Percentiles rank a stretch among this genome's conserved stretches.
These are phyloP conservation scores for Solanum lycopersicoides DNA, from an alignment of 257 asterid genomes.

Conservation along the genomic window DNA sequence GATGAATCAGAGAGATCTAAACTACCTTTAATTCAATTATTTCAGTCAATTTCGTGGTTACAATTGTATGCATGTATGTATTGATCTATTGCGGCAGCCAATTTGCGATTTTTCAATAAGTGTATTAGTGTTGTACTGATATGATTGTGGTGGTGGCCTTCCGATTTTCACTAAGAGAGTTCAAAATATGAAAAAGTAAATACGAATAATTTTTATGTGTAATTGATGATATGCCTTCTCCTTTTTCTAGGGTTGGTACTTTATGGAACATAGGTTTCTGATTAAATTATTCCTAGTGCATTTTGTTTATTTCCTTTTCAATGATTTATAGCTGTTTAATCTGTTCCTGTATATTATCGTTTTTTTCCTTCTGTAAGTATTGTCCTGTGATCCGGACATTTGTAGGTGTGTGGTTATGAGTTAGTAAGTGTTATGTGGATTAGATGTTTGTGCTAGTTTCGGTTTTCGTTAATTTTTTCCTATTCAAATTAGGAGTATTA, in stretches of 20 bases:
- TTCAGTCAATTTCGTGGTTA: too few species aligned
- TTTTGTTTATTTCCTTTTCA: background rate
- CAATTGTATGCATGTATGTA: too few species aligned
- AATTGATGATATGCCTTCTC: background rate
- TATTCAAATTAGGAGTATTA: background rate
- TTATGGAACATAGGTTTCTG: background rate
- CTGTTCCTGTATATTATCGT: background rate
- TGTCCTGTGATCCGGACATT: background rate
- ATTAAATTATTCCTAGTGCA: background rate
- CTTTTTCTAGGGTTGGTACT: background rate
- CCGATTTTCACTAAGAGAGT: too few species aligned
- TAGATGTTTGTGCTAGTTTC: background rate
- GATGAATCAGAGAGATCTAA: background rate
- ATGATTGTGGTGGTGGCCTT: background rate
- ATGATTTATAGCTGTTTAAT: background rate
- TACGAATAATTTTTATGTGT: too few species aligned
- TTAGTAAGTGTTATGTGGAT: background rate
- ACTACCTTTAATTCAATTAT: background rate
- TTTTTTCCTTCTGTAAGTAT: background rate
- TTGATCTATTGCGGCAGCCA: too few species aligned
- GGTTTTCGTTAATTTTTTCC: background rate
- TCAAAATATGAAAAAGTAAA: too few species aligned
- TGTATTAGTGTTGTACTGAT: background rate
- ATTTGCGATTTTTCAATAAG: too few species aligned
- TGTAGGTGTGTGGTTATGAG: background rate